These are phyloP conservation scores for Lippia alba DNA, from an alignment of 305 asterid species.

Conservation along the genomic window DNA sequence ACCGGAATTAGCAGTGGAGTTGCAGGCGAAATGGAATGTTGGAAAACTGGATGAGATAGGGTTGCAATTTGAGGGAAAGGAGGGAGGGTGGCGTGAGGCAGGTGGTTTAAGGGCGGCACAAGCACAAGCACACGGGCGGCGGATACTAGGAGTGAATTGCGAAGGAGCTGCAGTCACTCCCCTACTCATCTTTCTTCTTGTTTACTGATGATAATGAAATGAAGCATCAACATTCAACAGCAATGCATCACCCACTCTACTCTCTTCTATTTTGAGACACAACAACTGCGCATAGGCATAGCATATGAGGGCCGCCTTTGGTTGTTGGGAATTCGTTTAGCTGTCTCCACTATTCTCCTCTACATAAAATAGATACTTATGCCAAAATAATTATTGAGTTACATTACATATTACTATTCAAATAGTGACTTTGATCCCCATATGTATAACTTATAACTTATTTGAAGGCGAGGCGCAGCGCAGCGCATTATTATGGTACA, in stretches of 20 bases:
- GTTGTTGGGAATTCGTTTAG: not conserved
- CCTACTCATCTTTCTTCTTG: conserved; percentile 35
- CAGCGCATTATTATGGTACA: too few relatives aligned
- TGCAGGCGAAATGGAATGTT: conserved; percentile 39
- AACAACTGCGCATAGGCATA: conserved; percentile 6
- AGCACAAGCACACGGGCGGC: too few relatives aligned
- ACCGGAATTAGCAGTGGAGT: conserved; percentile 47
- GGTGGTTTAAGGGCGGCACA: conserved; percentile 29
- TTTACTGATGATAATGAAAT: not conserved
- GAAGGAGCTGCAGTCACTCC: conserved; percentile 33
- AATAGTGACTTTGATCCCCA: too few relatives aligned
- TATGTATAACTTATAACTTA: too few relatives aligned
- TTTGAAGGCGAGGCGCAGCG: too few relatives aligned
- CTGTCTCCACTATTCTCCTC: too few relatives aligned
- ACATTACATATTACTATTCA: too few relatives aligned
- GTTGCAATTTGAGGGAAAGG: conserved; percentile 37
- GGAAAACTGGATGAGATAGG: conserved; percentile 33
- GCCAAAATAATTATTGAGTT: too few relatives aligned
- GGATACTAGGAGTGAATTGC: conserved; percentile 26
- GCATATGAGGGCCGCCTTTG: not conserved
- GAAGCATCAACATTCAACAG: not conserved
- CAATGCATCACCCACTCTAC: too few relatives aligned
- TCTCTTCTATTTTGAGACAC: not conserved
- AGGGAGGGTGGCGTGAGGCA: conserved; percentile 27
- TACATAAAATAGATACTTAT: too few relatives aligned